Percentiles rank a stretch among this genome's conserved stretches.
Conservation (phyloP, 2,329 filamentous ascomycete genomes). For the Diaporthe sp. region DNA sequence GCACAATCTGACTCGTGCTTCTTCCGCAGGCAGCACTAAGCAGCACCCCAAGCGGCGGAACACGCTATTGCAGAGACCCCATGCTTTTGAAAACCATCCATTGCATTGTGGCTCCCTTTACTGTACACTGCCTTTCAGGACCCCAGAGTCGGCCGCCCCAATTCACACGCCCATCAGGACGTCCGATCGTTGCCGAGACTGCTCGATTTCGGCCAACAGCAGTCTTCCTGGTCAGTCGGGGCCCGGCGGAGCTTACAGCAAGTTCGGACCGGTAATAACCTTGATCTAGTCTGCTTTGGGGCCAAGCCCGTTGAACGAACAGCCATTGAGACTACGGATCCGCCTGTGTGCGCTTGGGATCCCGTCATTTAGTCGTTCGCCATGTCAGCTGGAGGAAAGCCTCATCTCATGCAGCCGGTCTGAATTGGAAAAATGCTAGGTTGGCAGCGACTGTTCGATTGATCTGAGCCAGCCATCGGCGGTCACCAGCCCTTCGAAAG, state of each 20-base stretch:
- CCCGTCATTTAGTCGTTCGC: neutral
- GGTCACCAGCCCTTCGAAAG: constrained; percentile 2
- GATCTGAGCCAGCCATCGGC: constrained; percentile 19
- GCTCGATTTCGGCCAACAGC: neutral
- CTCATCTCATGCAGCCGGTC: constrained; percentile 28
- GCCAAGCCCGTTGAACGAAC: neutral
- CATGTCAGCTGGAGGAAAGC: constrained; percentile 24
- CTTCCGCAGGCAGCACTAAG: constrained; percentile 14
- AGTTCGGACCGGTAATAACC: neutral
- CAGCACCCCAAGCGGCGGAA: neutral
- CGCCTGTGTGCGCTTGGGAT: neutral
- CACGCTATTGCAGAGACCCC: constrained; percentile 1
- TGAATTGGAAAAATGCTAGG: constrained; percentile 7
- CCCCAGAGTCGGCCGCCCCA: neutral
- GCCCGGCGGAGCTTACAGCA: constrained; percentile 6
- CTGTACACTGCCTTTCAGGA: neutral
- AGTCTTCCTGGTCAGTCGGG: neutral
- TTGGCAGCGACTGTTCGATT: neutral
- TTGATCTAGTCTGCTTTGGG: neutral
- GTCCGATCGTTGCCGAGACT: neutral
- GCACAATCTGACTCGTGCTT: constrained; percentile 26
- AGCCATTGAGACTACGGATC: constrained; percentile 14
- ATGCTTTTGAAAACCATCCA: neutral
- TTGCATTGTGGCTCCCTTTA: neutral
- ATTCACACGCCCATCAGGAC: neutral